Conservation (phyloP, 352 stramenopile species). For the Pythium aquatile region DNA sequence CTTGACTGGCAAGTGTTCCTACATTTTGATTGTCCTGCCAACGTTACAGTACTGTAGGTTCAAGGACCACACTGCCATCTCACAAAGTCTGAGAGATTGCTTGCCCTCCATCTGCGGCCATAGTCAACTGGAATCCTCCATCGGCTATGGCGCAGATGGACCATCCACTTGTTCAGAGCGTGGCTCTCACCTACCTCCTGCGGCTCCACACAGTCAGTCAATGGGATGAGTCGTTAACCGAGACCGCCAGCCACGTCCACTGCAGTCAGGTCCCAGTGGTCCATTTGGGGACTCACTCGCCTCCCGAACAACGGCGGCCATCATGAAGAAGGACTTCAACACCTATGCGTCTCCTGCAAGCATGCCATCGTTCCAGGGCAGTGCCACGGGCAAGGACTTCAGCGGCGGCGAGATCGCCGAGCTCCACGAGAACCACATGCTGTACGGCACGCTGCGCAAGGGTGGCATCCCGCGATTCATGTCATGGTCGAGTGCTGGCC, state of each 20-base stretch:
- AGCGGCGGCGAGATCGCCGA: background rate
- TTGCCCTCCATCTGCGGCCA: background rate
- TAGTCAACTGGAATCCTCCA: background rate
- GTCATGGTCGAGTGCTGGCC: slow-evolving; percentile 20
- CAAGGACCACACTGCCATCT: no score
- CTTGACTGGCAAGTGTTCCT: no score
- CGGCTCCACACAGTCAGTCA: background rate
- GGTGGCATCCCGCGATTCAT: slow-evolving; percentile 26
- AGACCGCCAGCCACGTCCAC: background rate
- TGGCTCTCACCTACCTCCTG: background rate
- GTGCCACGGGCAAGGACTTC: background rate
- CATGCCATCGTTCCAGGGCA: background rate
- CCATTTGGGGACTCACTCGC: background rate
- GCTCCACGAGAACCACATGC: slow-evolving; percentile 24
- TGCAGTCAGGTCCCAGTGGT: background rate
- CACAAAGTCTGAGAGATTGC: background rate
- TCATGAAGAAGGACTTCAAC: background rate
- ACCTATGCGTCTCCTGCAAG: background rate
- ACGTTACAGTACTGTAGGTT: no score
- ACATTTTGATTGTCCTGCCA: no score
- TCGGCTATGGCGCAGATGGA: background rate
- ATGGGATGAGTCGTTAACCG: background rate
- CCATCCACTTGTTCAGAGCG: background rate
- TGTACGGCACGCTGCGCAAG: slow-evolving; percentile 31
- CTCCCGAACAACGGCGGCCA: background rate